Conservation (phyloP, 2,329 filamentous ascomycete species). For the Dothiorella sarmentorum region DNA sequence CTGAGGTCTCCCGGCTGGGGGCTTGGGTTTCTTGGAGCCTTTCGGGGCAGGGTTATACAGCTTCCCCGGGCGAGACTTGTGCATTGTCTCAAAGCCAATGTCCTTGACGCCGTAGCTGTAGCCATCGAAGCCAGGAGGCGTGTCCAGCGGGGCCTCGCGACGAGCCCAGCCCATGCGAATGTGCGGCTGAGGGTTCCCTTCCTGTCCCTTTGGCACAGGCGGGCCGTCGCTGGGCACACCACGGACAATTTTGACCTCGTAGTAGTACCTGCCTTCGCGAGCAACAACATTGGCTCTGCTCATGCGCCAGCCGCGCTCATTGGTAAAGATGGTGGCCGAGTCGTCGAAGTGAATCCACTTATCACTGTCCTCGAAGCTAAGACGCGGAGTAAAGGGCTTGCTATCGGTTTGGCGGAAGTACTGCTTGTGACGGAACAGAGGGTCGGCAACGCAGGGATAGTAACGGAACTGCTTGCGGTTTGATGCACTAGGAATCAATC, state of each 20-base stretch:
- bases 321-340: conserved; percentile 73
- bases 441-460: conserved; percentile 85
- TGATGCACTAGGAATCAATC: conserved; percentile 44
- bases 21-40: conserved; percentile 38
- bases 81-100: conserved; percentile 83
- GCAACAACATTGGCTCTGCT: conserved; percentile 86
- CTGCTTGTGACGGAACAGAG: conserved; percentile 77
- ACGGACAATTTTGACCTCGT: conserved; percentile 84
- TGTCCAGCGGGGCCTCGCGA: conserved; percentile 76
- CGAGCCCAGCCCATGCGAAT: conserved; percentile 84
- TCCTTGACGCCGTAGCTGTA: conserved; percentile 95
- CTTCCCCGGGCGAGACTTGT: conserved; percentile 88
- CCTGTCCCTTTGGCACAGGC: conserved; percentile 34
- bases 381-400: conserved; percentile 74
- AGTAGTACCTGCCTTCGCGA: conserved; percentile 87
- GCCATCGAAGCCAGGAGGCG: conserved; percentile 80
- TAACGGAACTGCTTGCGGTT: conserved; percentile 78
- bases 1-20: conserved; percentile 32
- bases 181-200: conserved; percentile 51
- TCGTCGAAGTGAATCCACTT: conserved; percentile 77
- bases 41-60: conserved; percentile 55
- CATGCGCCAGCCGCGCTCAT: conserved; percentile 90
- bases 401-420: conserved; percentile 89
- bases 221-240: conserved; percentile 58
- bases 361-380: conserved; percentile 91